Evolutionary conservation across 2,329 filamentous ascomycete genomes (phyloP).

Genomic region (Proliferodiscus dingleyae): DNA sequence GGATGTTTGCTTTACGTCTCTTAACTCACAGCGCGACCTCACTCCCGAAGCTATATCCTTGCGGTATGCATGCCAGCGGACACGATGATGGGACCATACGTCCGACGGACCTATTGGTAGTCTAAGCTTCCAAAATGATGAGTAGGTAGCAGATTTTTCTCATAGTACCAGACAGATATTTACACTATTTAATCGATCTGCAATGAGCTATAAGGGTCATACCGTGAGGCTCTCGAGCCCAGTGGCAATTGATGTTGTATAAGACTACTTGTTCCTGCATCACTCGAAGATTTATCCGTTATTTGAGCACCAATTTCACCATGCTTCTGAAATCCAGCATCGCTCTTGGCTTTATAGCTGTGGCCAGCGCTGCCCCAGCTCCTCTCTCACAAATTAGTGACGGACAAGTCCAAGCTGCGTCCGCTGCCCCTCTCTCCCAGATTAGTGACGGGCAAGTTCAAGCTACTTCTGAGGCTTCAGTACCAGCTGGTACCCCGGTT

Average conservation of each 20-base stretch:
- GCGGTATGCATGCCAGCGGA: too few relatives aligned
- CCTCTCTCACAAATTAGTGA: constrained; percentile 9
- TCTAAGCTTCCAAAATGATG: not conserved
- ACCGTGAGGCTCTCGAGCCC: not conserved
- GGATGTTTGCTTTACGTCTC: too few relatives aligned
- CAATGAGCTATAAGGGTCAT: constrained; percentile 5
- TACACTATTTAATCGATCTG: constrained; percentile 1
- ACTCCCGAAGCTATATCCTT: too few relatives aligned
- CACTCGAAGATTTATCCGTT: not conserved
- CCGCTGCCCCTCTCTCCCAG: constrained; percentile 1
- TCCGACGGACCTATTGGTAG: too few relatives aligned
- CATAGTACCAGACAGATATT: not conserved
- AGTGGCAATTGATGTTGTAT: not conserved
- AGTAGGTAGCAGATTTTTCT: not conserved
- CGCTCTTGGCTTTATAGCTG: constrained; percentile 17
- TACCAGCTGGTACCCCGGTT: too few relatives aligned
- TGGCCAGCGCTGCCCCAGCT: constrained; percentile 14
- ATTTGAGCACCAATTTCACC: constrained; percentile 1
- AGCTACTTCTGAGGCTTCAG: too few relatives aligned
- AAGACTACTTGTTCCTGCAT: not conserved
- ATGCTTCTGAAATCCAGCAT: constrained; percentile 19
- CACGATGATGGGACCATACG: too few relatives aligned
- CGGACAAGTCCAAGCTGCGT: constrained; percentile 13
- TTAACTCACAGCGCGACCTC: too few relatives aligned
- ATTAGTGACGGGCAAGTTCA: constrained; percentile 14